A percentile compares a stretch with the other conserved stretches of the same genome.
Evolutionary conservation across 768 basidiomycete species (phyloP).

Genomic region (Xanthoconium stramineum): DNA sequence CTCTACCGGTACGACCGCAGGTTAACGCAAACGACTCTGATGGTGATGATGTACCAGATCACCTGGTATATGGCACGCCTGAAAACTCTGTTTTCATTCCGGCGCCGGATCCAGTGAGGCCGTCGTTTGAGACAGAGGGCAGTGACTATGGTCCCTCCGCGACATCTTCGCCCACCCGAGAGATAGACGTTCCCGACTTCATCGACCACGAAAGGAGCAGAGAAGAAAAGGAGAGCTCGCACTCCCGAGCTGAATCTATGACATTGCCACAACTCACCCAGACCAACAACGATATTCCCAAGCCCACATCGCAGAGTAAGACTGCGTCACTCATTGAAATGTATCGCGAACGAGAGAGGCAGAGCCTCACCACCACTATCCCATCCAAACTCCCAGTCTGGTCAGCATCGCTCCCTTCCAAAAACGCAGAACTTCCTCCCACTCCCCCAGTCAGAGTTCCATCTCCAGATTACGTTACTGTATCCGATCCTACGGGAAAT

Average conservation of each 20-base stretch:
- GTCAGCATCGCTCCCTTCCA: conserved; percentile 14
- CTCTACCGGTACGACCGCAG: conserved; percentile 24
- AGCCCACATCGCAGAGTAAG: conserved; percentile 45
- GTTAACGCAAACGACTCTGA: conserved; percentile 33
- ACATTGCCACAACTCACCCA: conserved; percentile 23
- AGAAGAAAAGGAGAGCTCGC: conserved; percentile 24
- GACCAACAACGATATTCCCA: conserved; percentile 8
- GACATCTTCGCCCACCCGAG: conserved; percentile 23
- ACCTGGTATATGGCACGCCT: conserved; percentile 31
- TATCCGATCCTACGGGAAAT: conserved; percentile 26
- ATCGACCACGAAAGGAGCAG: conserved; percentile 17
- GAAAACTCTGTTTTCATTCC: conserved; percentile 11
- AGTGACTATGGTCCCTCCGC: conserved; percentile 34
- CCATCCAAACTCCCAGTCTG: conserved; percentile 38
- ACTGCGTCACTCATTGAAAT: conserved; percentile 81
- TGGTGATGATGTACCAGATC: conserved; percentile 34
- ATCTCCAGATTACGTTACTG: conserved; percentile 16
- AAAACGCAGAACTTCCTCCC: conserved; percentile 7
- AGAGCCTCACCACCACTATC: conserved; percentile 10
- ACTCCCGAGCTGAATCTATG: conserved; percentile 27
- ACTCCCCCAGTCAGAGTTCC: conserved; percentile 1
- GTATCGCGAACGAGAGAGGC: conserved; percentile 72
- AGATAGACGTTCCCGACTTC: conserved; percentile 32
- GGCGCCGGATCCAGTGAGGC: conserved; percentile 27
- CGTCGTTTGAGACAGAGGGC: conserved; percentile 32